Evolutionary conservation across 1,284 basidiomycete genomes (phyloP).

Genomic region (Cryptococcus sp.): DNA sequence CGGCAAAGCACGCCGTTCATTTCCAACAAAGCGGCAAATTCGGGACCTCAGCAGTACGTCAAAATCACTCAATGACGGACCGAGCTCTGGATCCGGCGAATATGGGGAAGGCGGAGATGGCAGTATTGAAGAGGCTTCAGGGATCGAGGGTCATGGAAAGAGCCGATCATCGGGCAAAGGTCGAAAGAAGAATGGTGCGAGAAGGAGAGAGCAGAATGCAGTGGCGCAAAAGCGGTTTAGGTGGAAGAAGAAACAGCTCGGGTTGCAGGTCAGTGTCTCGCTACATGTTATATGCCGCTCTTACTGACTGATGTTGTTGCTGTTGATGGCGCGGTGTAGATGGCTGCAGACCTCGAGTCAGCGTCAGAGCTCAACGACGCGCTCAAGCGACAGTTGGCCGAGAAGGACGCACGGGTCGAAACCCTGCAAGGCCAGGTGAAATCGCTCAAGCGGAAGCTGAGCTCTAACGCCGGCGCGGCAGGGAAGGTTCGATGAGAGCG

Average conservation of each 20-base stretch:
- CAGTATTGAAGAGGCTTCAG: not conserved
- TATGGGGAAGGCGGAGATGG: not conserved
- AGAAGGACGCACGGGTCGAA: constrained; percentile 6
- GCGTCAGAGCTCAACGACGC: constrained; percentile 7
- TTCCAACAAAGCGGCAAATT: too few relatives aligned
- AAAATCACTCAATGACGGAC: not conserved
- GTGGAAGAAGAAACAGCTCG: constrained; percentile 35
- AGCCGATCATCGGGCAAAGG: not conserved
- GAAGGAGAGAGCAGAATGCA: constrained; percentile 37
- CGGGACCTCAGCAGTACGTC: too few relatives aligned
- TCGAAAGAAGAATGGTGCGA: constrained; percentile 22
- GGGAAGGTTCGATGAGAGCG: not conserved
- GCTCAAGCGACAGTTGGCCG: constrained; percentile 9
- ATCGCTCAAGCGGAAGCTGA: constrained; percentile 3
- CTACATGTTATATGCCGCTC: not conserved
- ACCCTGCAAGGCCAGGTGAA: constrained; percentile 10
- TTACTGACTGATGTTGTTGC: not conserved
- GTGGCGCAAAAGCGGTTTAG: constrained; percentile 39
- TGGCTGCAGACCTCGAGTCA: constrained; percentile 15
- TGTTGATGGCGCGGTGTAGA: constrained; percentile 3
- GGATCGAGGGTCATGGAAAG: not conserved
- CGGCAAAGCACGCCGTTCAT: too few relatives aligned
- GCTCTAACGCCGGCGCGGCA: not conserved
- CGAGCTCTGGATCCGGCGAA: not conserved
- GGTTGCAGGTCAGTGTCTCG: constrained; percentile 26